Percentiles rank a stretch among this genome's conserved stretches.
These are phyloP conservation scores for Lupinus albus DNA, from an alignment of 306 rosid species.

Conservation along the genomic window DNA sequence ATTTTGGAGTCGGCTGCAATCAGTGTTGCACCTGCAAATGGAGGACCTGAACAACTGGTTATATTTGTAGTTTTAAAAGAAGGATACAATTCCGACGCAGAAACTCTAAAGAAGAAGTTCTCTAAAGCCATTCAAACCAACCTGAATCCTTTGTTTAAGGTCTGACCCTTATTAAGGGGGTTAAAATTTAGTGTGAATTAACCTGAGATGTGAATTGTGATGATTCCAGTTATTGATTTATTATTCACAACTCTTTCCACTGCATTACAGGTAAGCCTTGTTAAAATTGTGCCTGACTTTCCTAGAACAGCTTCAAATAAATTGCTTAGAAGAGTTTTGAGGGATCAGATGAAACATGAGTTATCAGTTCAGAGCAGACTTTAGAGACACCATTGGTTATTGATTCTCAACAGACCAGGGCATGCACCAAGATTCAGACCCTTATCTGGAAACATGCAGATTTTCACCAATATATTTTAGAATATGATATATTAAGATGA, in stretches of 20 bases:
- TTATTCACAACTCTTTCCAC: conserved; percentile 15
- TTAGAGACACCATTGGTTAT: conserved; percentile 41
- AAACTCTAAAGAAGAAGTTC: conserved; percentile 56
- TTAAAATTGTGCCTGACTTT: conserved; percentile 61
- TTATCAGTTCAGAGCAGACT: conserved; percentile 62
- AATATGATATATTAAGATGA: no score
- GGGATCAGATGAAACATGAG: conserved; percentile 79
- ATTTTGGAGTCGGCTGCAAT: conserved; percentile 80
- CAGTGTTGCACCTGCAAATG: conserved; percentile 59
- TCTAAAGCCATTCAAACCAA: conserved; percentile 75
- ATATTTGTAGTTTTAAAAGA: conserved; percentile 64
- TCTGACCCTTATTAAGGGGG: conserved; percentile 30
- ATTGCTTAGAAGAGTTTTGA: conserved; percentile 79
- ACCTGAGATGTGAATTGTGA: conserved; percentile 22
- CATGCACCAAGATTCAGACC: conserved; percentile 4
- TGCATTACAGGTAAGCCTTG: conserved; percentile 57
- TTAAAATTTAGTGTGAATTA: not conserved
- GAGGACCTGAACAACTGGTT: conserved; percentile 84
- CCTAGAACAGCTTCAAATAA: conserved; percentile 91
- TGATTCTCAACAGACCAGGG: conserved; percentile 4
- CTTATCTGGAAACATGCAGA: conserved; percentile 6
- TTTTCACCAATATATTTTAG: not conserved
- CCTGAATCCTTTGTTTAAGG: conserved; percentile 92
- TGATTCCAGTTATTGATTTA: conserved; percentile 11
- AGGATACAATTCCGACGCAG: conserved; percentile 53